phyloP scores from a whole-genome alignment of 257 asterid species.

The Plectranthus barbatus region DNA sequence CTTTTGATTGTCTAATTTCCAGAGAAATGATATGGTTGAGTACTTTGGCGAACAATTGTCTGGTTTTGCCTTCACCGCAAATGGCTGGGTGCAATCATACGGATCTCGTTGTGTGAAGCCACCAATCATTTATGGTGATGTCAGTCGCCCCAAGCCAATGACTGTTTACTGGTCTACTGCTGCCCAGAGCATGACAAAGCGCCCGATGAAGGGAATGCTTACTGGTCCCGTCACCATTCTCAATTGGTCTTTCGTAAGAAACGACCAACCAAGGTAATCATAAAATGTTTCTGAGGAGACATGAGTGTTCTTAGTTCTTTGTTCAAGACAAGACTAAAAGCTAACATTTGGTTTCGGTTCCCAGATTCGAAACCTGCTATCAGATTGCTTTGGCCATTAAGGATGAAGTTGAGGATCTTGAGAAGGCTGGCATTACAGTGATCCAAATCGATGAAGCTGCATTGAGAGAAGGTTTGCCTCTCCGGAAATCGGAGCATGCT shows the following conservation, averaged over 20 bases:
- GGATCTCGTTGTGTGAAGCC: conserved; percentile 99
- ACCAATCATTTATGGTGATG: conserved; percentile 97
- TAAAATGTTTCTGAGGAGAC: too few relatives aligned
- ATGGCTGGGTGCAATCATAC: conserved; percentile 97
- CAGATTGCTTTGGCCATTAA: conserved; percentile 94
- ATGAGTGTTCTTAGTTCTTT: not conserved
- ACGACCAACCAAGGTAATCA: conserved; percentile 88
- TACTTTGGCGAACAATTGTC: conserved; percentile 98
- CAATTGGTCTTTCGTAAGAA: conserved; percentile 95
- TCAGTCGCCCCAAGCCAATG: conserved; percentile 97
- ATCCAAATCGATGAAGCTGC: conserved; percentile 97
- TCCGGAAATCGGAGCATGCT: conserved; percentile 83
- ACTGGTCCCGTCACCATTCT: conserved; percentile 99
- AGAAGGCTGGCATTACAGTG: conserved; percentile 83
- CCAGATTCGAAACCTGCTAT: conserved; percentile 83
- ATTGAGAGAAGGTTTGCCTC: conserved; percentile 93
- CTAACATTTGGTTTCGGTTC: conserved; percentile 7
- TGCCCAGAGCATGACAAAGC: conserved; percentile 97
- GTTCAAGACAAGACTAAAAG: not conserved
- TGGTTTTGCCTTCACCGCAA: conserved; percentile 93
- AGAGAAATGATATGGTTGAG: conserved; percentile 99
- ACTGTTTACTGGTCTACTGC: conserved; percentile 96
- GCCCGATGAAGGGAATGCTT: conserved; percentile 99
- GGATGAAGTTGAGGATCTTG: conserved; percentile 97
- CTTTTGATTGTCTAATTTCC: conserved; percentile 22